These are phyloP conservation scores for Celoporthe dispersa DNA, from an alignment of 2,329 filamentous ascomycete genomes.

Conservation along the genomic window DNA sequence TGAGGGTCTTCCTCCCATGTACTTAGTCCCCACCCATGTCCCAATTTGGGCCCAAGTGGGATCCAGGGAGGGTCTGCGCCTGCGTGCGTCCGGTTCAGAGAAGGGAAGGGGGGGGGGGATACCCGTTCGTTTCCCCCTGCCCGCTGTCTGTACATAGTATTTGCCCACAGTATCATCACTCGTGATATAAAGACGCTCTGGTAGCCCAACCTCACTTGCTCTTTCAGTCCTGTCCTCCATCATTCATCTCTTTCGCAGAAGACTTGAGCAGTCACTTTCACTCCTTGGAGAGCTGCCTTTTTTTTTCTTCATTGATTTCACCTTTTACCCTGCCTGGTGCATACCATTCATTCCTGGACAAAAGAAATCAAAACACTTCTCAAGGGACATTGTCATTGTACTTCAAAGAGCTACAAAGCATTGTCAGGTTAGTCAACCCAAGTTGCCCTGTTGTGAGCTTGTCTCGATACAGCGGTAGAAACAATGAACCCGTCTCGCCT, in stretches of 20 bases:
- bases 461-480: neutral
- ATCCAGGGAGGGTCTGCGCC: slow-evolving; percentile 22
- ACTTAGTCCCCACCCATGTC: slow-evolving; percentile 30
- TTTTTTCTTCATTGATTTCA: slow-evolving; percentile 27
- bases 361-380: slow-evolving; percentile 34
- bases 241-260: slow-evolving; percentile 36
- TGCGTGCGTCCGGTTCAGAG: slow-evolving; percentile 30
- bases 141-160: slow-evolving; percentile 19
- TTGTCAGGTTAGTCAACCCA: slow-evolving; percentile 19
- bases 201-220: slow-evolving; percentile 14
- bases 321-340: slow-evolving; percentile 47
- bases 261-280: slow-evolving; percentile 41
- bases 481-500: neutral
- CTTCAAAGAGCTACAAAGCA: slow-evolving; percentile 21
- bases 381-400: slow-evolving; percentile 28
- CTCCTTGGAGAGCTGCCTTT: slow-evolving; percentile 45
- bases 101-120: neutral
- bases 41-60: slow-evolving; percentile 33
- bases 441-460: neutral
- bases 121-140: slow-evolving; percentile 5
- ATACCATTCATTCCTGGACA: slow-evolving; percentile 42
- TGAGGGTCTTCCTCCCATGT: slow-evolving; percentile 32
- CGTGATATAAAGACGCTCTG: slow-evolving; percentile 32
- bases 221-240: slow-evolving; percentile 22
- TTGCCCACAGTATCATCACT: slow-evolving; percentile 19